A percentile compares a stretch with the other conserved stretches of the same genome.
Evolutionary conservation across 2,329 filamentous ascomycete genomes (phyloP).

Genomic region (Ophiosphaerella narmari): DNA sequence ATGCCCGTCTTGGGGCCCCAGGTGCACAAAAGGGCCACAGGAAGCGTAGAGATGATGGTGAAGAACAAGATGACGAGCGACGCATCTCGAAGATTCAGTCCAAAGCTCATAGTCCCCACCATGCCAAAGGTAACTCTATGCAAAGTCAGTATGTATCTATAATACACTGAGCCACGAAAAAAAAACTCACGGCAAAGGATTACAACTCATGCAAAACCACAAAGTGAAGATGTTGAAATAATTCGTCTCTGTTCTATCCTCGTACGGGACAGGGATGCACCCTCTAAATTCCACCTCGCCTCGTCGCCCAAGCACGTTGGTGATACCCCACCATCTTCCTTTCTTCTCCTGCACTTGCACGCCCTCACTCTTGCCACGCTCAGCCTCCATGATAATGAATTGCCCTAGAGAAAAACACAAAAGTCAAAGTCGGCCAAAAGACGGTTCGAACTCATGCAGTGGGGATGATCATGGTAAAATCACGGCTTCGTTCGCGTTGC

Average conservation of each 20-base stretch:
- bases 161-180: neutral
- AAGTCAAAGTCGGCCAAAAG: no score
- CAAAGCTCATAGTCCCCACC: slow-evolving; percentile 61
- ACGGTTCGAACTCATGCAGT: no score
- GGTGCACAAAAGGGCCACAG: slow-evolving; percentile 62
- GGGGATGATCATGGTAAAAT: no score
- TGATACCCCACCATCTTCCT: slow-evolving; percentile 17
- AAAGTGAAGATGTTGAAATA: slow-evolving; percentile 64
- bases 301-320: slow-evolving; percentile 25
- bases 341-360: slow-evolving; percentile 4
- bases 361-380: no score
- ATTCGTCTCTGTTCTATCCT: slow-evolving; percentile 58
- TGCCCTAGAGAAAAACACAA: no score
- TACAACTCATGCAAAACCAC: slow-evolving; percentile 63
- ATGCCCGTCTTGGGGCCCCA: slow-evolving; percentile 66
- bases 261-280: slow-evolving; percentile 60
- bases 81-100: slow-evolving; percentile 61
- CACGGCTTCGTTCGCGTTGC: no score
- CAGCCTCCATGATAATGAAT: no score
- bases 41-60: slow-evolving; percentile 58
- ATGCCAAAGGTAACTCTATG: slow-evolving; percentile 65
- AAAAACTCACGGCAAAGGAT: slow-evolving; percentile 59
- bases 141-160: neutral
- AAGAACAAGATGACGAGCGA: slow-evolving; percentile 68
- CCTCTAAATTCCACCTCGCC: slow-evolving; percentile 49